These are phyloP conservation scores for Salix suchowensis DNA, from an alignment of 345 rosid genomes.

Conservation along the genomic window DNA sequence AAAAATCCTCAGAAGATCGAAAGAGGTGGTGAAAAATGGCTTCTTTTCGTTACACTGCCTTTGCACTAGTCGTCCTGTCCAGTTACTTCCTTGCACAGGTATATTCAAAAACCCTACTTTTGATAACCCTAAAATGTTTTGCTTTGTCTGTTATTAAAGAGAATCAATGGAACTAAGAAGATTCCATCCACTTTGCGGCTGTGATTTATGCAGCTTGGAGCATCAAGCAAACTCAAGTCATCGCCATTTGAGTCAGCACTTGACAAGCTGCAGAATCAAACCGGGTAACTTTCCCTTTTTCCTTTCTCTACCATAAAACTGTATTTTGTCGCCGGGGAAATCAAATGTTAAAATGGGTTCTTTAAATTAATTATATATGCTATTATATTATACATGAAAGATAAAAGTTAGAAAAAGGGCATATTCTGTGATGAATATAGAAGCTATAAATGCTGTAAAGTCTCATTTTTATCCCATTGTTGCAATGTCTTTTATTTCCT, in stretches of 20 bases:
- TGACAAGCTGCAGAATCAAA: slow-evolving; percentile 7
- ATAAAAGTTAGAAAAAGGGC: neutral
- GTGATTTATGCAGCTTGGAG: neutral
- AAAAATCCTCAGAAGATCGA: neutral
- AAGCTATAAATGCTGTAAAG: neutral
- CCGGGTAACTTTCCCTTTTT: neutral
- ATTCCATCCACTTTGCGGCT: too few relatives aligned
- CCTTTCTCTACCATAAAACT: neutral
- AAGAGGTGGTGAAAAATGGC: neutral
- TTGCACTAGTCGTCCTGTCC: neutral
- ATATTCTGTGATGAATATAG: neutral
- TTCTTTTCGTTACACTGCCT: neutral
- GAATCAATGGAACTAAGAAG: neutral
- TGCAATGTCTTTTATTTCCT: neutral
- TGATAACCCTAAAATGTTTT: neutral
- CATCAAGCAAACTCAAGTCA: neutral
- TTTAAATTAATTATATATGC: neutral
- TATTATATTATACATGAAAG: neutral
- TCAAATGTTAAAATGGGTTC: neutral
- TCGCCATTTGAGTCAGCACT: slow-evolving; percentile 7
- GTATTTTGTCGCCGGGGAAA: neutral
- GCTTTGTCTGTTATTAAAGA: neutral
- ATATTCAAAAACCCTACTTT: neutral
- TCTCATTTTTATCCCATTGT: neutral
- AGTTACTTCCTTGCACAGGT: neutral